A percentile compares a stretch with the other conserved stretches of the same genome.
Conservation (phyloP, 2,329 filamentous ascomycete species). For the Coccinonectria pachysandricola region DNA sequence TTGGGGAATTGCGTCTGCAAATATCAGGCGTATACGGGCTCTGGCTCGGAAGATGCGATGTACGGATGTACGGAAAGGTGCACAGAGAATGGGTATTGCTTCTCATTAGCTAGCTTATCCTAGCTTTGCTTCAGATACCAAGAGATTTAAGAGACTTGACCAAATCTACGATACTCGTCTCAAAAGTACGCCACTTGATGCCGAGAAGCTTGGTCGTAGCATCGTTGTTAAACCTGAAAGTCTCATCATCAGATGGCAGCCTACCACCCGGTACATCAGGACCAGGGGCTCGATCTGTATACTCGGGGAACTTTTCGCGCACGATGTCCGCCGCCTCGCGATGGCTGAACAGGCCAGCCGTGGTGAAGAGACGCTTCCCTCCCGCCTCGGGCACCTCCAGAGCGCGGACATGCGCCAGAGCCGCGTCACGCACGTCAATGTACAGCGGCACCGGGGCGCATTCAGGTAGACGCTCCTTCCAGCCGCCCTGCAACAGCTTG, state of each 20-base stretch:
- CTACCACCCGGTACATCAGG: constrained; percentile 35
- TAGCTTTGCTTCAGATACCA: constrained; percentile 11
- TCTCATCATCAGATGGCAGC: constrained; percentile 25
- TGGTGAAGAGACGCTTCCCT: constrained; percentile 36
- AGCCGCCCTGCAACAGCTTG: constrained; percentile 24
- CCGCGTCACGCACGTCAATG: constrained; percentile 38
- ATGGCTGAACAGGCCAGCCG: constrained; percentile 37
- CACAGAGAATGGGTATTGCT: too few relatives aligned
- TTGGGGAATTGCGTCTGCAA: too few relatives aligned
- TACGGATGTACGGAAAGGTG: too few relatives aligned
- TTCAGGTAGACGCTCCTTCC: too few relatives aligned
- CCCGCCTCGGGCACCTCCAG: constrained; percentile 25
- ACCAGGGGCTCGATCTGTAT: constrained; percentile 35
- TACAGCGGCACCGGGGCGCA: constrained; percentile 31
- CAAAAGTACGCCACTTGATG: constrained; percentile 50
- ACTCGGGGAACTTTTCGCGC: constrained; percentile 39
- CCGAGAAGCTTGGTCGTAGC: constrained; percentile 49
- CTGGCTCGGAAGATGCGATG: too few relatives aligned
- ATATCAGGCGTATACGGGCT: too few relatives aligned
- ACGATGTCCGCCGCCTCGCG: constrained; percentile 33
- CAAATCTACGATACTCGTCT: constrained; percentile 53
- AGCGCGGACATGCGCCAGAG: constrained; percentile 33
- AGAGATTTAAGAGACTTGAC: constrained; percentile 51
- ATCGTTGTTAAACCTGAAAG: constrained; percentile 48
- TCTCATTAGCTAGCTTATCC: too few relatives aligned